Evolutionary conservation across 768 basidiomycete species (phyloP).

Genomic region (Trametes punicea): DNA sequence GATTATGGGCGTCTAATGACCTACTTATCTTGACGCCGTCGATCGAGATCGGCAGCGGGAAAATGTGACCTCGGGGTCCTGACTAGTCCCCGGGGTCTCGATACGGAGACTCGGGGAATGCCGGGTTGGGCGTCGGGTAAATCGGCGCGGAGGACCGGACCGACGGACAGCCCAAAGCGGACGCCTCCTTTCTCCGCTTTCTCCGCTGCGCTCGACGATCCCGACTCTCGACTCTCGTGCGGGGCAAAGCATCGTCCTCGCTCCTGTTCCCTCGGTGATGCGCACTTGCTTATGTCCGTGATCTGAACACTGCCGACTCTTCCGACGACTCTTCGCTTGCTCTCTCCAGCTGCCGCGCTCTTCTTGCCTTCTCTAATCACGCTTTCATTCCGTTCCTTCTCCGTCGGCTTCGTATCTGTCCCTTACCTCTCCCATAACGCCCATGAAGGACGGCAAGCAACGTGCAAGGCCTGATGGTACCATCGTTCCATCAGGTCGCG

Average conservation of each 20-base stretch:
- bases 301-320: too few relatives aligned
- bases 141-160: background rate
- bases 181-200: background rate
- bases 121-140: background rate
- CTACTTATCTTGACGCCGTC: background rate
- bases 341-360: background rate
- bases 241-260: too few relatives aligned
- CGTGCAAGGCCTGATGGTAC: conserved; percentile 19
- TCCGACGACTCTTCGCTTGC: background rate
- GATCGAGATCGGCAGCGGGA: background rate
- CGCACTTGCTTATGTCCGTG: too few relatives aligned
- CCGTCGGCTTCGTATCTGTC: conserved; percentile 5
- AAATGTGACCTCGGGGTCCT: background rate
- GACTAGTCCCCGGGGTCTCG: background rate
- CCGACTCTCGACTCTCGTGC: too few relatives aligned
- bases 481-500: conserved; percentile 23
- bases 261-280: too few relatives aligned
- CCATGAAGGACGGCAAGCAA: conserved; percentile 25
- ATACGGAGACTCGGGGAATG: background rate
- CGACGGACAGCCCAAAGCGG: background rate
- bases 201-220: too few relatives aligned
- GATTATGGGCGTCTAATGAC: background rate
- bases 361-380: background rate
- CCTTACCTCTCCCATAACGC: background rate
- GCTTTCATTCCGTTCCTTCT: conserved; percentile 17